Evolutionary conservation across 331 rosid genomes (phyloP).

Genomic region (Quercus tomentella): DNA sequence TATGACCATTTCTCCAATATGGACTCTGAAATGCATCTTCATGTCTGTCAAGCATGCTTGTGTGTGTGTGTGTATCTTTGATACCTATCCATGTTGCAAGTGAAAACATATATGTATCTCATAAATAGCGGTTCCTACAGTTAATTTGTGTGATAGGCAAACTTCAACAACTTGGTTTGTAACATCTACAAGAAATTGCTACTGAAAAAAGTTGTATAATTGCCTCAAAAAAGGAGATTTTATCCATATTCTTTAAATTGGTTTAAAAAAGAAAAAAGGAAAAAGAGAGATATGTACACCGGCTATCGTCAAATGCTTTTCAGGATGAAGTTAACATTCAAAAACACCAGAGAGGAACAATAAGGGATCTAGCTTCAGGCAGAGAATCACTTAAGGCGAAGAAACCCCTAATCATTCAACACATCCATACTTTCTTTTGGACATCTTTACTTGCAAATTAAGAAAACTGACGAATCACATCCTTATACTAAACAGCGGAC

Average conservation of each 20-base stretch:
- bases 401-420: neutral
- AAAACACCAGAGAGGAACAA: neutral
- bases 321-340: neutral
- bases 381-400: neutral
- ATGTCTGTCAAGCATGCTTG: neutral
- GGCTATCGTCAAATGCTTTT: neutral
- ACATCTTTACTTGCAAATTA: neutral
- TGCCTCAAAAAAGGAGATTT: neutral
- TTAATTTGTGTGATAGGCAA: neutral
- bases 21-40: neutral
- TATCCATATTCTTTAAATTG: too few relatives aligned
- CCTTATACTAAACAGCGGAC: neutral
- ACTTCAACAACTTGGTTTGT: neutral
- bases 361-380: neutral
- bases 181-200: neutral
- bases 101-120: neutral
- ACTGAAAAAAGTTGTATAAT: neutral
- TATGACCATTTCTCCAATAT: neutral
- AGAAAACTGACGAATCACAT: neutral
- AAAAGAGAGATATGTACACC: neutral
- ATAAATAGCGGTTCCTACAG: neutral
- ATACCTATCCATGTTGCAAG: neutral
- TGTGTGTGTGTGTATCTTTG: neutral
- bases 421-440: neutral
- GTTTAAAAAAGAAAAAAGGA: neutral